Percentiles rank a stretch among this genome's conserved stretches.
Evolutionary conservation across 768 basidiomycete species (phyloP).

Genomic region (Mycena venus): DNA sequence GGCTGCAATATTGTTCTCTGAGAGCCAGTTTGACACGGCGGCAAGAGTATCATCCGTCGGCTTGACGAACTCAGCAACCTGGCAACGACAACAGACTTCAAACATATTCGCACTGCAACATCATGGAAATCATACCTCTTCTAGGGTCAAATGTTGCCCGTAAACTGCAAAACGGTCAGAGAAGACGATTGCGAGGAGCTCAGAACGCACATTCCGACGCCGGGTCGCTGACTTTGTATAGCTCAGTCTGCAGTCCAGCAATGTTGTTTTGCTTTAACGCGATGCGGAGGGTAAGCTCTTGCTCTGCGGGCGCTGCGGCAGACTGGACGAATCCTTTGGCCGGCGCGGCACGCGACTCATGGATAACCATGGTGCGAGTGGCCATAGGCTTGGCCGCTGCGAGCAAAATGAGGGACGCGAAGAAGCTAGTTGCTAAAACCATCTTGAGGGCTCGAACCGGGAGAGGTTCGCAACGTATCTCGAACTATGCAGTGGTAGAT

Average conservation of each 20-base stretch:
- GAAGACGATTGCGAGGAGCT: neutral
- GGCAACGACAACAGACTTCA: neutral
- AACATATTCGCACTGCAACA: too few relatives aligned
- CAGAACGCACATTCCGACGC: neutral
- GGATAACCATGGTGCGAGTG: constrained; percentile 8
- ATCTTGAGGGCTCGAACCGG: neutral
- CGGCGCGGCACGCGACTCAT: constrained; percentile 2
- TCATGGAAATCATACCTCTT: neutral
- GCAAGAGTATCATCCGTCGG: constrained; percentile 48
- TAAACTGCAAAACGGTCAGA: neutral
- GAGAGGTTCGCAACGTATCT: neutral
- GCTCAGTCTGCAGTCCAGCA: constrained; percentile 9
- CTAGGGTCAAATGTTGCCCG: neutral
- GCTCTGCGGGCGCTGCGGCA: neutral
- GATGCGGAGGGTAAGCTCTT: constrained; percentile 20
- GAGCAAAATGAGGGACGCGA: constrained; percentile 10
- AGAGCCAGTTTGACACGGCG: constrained; percentile 52
- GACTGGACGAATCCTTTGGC: constrained; percentile 13
- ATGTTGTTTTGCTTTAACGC: constrained; percentile 12
- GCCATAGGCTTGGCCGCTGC: constrained; percentile 16
- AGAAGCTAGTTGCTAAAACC: neutral
- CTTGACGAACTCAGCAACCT: constrained; percentile 53
- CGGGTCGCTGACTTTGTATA: constrained; percentile 2
- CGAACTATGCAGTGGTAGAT: neutral
- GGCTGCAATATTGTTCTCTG: constrained; percentile 45